These are phyloP conservation scores for Boletus speciosus DNA, from an alignment of 768 basidiomycete genomes.

Conservation along the genomic window DNA sequence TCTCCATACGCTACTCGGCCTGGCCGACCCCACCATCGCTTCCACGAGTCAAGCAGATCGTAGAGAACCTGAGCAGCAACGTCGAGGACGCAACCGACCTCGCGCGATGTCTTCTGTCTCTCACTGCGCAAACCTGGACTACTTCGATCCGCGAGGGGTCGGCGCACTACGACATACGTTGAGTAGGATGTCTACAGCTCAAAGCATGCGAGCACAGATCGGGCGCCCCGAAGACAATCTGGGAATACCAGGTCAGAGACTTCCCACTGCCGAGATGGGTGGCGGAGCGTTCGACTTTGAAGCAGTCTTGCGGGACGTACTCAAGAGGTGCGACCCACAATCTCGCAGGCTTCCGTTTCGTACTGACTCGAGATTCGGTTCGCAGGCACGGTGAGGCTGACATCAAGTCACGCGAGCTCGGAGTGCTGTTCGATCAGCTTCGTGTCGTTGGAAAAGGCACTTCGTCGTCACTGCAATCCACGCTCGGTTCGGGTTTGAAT, in stretches of 20 bases:
- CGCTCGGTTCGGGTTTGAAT: conserved; percentile 62
- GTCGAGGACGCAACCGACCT: background rate
- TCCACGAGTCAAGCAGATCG: background rate
- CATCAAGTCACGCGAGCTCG: conserved; percentile 53
- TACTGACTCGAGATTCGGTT: background rate
- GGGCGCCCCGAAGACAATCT: background rate
- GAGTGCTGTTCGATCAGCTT: conserved; percentile 58
- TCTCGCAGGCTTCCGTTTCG: background rate
- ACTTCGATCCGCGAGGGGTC: conserved; percentile 55
- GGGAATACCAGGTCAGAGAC: background rate
- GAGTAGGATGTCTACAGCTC: conserved; percentile 14
- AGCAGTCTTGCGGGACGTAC: conserved; percentile 20
- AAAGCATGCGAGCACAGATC: background rate
- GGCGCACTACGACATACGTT: conserved; percentile 16
- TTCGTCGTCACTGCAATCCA: conserved; percentile 51
- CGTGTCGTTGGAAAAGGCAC: conserved; percentile 58
- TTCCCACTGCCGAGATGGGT: background rate
- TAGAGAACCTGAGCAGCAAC: background rate
- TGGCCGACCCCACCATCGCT: conserved; percentile 1
- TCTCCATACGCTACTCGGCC: conserved; percentile 9
- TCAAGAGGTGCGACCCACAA: conserved; percentile 18
- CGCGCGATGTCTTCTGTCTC: conserved; percentile 17
- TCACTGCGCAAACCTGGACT: conserved; percentile 39
- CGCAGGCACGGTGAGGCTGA: conserved; percentile 45
- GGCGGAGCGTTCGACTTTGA: conserved; percentile 34